Evolutionary conservation across 257 asterid species (phyloP).

Genomic region (Solanum virginianum): DNA sequence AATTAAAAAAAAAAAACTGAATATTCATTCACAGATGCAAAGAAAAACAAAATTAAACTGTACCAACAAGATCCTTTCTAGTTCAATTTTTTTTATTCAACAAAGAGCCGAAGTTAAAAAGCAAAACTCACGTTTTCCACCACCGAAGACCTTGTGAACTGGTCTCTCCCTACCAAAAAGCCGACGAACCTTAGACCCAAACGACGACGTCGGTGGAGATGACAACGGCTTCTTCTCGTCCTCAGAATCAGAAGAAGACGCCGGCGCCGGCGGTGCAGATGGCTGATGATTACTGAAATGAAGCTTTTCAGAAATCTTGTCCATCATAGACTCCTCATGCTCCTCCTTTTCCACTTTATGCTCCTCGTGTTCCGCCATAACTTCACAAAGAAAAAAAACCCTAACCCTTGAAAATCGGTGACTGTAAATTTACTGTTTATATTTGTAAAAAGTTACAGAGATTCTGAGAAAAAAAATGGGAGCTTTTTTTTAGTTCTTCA

Average conservation of each 20-base stretch:
- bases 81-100: not conserved
- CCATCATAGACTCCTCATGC: slow-evolving; percentile 39
- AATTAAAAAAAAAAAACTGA: not conserved
- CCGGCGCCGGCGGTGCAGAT: not conserved
- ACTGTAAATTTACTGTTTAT: not conserved
- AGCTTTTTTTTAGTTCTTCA: not conserved
- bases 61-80: not conserved
- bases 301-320: slow-evolving; percentile 43
- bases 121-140: slow-evolving; percentile 50
- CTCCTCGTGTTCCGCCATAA: slow-evolving; percentile 45
- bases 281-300: slow-evolving; percentile 5
- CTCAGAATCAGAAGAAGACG: slow-evolving; percentile 41
- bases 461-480: not conserved
- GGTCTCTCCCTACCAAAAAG: slow-evolving; percentile 74
- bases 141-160: slow-evolving; percentile 65
- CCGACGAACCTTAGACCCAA: slow-evolving; percentile 40
- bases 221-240: slow-evolving; percentile 32
- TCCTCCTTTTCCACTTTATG: slow-evolving; percentile 32
- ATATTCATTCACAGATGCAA: not conserved
- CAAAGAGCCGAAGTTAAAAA: not conserved
- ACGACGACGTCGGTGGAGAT: slow-evolving; percentile 3
- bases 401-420: not conserved
- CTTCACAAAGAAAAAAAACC: not conserved
- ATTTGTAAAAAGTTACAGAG: not conserved
- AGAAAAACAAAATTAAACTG: not conserved